Evolutionary conservation across 495 filamentous ascomycete genomes (phyloP), one percentile per base, ranked within the genome.

Genomic region (Trichoderma erinaceum): DNA sequence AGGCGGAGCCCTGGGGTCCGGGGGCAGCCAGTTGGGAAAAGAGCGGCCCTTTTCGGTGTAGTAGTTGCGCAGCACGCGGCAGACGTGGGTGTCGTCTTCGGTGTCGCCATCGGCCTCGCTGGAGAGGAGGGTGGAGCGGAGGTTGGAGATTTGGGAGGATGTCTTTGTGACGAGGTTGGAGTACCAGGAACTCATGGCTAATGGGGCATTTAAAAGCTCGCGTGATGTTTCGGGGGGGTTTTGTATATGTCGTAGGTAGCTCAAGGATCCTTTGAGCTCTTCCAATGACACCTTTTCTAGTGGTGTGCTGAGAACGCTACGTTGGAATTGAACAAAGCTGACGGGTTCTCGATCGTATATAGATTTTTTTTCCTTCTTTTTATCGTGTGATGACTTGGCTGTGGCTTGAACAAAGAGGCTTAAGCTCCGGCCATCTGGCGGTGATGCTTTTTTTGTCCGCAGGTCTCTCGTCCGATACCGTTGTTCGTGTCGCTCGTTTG

Each of bases 71-170:
- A 99, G 87, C 16, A 96, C 93, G 74, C 93, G 90, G 79, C 91
- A 94, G 74, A 99, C 88, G 79, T 97, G 92, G 1, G 92, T 93
- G 81, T 95, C 90, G 79, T 97, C 93, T 79, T 96, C 92, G 68
- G 92, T 95, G 73, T 97, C 93, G 70, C 90, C 91, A 79, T 97
- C 93, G 68, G 88, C 84, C 76, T 96, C 93, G 73, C 87, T 84
- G 67, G 84, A 79, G 67, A 93, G 88, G 76, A 95, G 88, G 41
- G 87, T 88, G 44, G 89, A 87, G 68, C 92, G 91, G 70, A 97
- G 85, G 71, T 89, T 89, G 76, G 85, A 89, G 77, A 96, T 91
- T 70, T 89, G 87, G 43, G 88, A 88, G 67, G 91, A 90, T 13
- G 92, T 89, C 69, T 85, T 89, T 52, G 90, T 91, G 75, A 96